Conservation (phyloP, 2,329 filamentous ascomycete species). For the Fusarium tanahbumbuense region DNA sequence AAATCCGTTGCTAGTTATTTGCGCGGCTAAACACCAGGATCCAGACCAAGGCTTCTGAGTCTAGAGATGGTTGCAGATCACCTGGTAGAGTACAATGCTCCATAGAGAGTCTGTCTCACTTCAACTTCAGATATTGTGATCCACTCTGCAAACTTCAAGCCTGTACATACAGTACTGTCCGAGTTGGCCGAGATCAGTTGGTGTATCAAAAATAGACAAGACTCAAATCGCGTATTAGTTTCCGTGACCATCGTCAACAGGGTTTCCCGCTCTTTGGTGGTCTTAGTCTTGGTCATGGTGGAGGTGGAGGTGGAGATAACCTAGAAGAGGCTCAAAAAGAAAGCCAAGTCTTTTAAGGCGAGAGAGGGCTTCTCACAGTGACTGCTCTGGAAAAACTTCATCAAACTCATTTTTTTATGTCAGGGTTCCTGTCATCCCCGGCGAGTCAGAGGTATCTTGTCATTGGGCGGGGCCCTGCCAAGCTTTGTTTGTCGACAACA, state of each 20-base stretch:
- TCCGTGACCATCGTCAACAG: neutral
- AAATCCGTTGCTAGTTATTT: neutral
- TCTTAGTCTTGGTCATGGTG: no score
- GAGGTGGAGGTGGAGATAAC: neutral
- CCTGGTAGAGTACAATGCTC: neutral
- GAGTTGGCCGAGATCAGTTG: neutral
- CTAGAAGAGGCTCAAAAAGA: slow-evolving; percentile 5
- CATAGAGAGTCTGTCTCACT: neutral
- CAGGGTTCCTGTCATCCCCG: slow-evolving; percentile 35
- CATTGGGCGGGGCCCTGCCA: slow-evolving; percentile 35
- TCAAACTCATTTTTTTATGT: neutral
- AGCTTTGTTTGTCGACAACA: slow-evolving; percentile 24
- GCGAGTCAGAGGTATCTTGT: slow-evolving; percentile 13
- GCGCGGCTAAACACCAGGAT: slow-evolving; percentile 1
- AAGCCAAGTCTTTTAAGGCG: slow-evolving; percentile 14
- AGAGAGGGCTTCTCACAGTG: neutral
- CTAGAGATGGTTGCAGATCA: neutral
- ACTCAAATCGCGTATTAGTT: slow-evolving; percentile 1
- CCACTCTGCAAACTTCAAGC: neutral
- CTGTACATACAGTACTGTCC: neutral
- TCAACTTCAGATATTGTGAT: neutral
- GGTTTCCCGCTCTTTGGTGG: neutral
- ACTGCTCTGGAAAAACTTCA: neutral
- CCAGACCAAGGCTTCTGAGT: neutral
- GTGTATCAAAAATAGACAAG: neutral